Base-by-base conservation (phyloP, 345 rosid genomes). In the Salix viminalis region DNA sequence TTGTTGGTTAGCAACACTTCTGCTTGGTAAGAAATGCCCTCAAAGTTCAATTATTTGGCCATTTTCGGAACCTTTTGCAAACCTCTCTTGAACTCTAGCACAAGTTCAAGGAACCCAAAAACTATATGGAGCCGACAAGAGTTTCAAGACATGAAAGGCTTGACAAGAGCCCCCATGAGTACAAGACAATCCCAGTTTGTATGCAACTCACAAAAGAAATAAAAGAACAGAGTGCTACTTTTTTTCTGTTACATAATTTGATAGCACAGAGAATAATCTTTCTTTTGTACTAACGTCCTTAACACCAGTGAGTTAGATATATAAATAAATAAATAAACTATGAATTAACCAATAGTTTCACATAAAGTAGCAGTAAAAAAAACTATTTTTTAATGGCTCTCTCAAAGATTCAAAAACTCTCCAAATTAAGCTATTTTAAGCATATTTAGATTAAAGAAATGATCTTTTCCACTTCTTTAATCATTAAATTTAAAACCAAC, bases 331-430 rank as follows among this genome's bases (percentile, higher is more conserved):
- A 70, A 7, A 65, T 16, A 62, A n/a, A 71, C 13, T 58, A 58
- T 58, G 37, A 42, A 26, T 67, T 28, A 6, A 14, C 41, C 37
- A 18, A 42, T 73, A 76, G 58, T 72, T 42, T 54, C 41, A 68
- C 32, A 79, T 52, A 79, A 77, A 79, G 80, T 46, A 73, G 24
- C 65, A 78, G 85, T 80, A 85, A 80, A 80, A 58, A 56, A 58
- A 78, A 77, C 78, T 62, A 65, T 80, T 73, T 72, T 80, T 77
- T 69, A 83, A 73, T 80, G 66, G 67, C 66, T 70, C 77, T 44
- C 77, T 44, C 34, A 80, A 72, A 76, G 80, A 85, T 75, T 65
- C 26, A 62, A 52, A 76, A 64, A 74, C 15, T 15, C 74, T 69
- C 81, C 73, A 75, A 79, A 78, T 79, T 72, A 75, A 85, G 76